Percentiles rank a stretch among this genome's conserved stretches.
These are phyloP conservation scores for Trichocladium uniseriatum DNA, from an alignment of 495 filamentous ascomycete genomes.

Conservation along the genomic window DNA sequence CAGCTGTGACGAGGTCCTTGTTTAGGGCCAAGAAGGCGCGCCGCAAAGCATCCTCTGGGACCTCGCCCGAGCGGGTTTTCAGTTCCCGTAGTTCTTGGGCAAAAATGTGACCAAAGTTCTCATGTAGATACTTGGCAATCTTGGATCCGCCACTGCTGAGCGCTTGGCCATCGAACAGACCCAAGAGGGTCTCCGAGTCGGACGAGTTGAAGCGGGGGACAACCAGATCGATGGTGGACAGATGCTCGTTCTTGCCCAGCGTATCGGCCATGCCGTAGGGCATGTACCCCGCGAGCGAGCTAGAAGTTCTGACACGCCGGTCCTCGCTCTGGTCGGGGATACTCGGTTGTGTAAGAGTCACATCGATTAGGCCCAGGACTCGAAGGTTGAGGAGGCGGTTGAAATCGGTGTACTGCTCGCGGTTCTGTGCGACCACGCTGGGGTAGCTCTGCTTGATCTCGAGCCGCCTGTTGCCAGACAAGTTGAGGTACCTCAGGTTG, in stretches of 20 bases:
- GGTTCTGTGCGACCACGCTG: slow-evolving; percentile 40
- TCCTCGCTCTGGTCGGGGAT: slow-evolving; percentile 94
- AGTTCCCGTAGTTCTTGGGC: slow-evolving; percentile 68
- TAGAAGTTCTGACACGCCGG: slow-evolving; percentile 90
- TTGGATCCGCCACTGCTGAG: slow-evolving; percentile 81
- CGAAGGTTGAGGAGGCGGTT: slow-evolving; percentile 75
- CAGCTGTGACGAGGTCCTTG: slow-evolving; percentile 82
- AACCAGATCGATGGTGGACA: slow-evolving; percentile 96
- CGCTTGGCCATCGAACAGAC: slow-evolving; percentile 89
- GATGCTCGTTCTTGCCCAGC: slow-evolving; percentile 83
- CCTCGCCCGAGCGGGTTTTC: slow-evolving; percentile 49
- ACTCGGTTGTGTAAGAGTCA: slow-evolving; percentile 77
- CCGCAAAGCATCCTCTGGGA: slow-evolving; percentile 70
- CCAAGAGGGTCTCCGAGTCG: slow-evolving; percentile 80
- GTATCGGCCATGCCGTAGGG: slow-evolving; percentile 97
- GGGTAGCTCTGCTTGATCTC: slow-evolving; percentile 80
- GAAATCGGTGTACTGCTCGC: slow-evolving; percentile 83
- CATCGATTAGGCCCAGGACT: slow-evolving; percentile 93
- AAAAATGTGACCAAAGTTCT: slow-evolving; percentile 82
- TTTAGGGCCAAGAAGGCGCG: slow-evolving; percentile 83
- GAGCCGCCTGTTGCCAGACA: slow-evolving; percentile 92
- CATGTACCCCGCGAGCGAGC: slow-evolving; percentile 75
- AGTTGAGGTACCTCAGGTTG: slow-evolving; percentile 87
- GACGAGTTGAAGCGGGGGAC: slow-evolving; percentile 87
- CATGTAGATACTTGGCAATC: slow-evolving; percentile 91